phyloP scores from a whole-genome alignment of 2,329 filamentous ascomycete genomes.

The Talaromyces piceae region DNA sequence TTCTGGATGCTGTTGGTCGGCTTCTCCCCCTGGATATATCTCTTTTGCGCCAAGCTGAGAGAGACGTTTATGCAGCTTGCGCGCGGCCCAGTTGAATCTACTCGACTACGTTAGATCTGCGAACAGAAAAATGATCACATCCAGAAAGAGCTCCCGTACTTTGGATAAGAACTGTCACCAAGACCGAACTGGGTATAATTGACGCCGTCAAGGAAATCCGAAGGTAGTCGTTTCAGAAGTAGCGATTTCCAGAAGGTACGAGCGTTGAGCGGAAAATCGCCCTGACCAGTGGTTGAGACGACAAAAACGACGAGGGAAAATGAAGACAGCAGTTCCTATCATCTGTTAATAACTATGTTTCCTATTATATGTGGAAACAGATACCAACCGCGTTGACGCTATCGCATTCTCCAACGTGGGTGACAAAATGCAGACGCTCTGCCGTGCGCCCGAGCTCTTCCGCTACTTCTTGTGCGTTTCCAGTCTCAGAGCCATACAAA shows the following conservation, averaged over 20 bases:
- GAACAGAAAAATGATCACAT: neutral
- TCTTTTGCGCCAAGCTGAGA: slow-evolving; percentile 73
- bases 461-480: slow-evolving; percentile 85
- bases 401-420: slow-evolving; percentile 70
- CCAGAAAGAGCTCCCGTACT: slow-evolving; percentile 47
- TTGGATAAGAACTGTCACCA: slow-evolving; percentile 89
- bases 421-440: slow-evolving; percentile 71
- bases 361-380: neutral
- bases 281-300: slow-evolving; percentile 88
- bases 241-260: slow-evolving; percentile 77
- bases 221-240: slow-evolving; percentile 67
- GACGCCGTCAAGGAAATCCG: slow-evolving; percentile 60
- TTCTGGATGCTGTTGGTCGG: slow-evolving; percentile 88
- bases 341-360: neutral
- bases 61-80: slow-evolving; percentile 79
- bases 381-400: slow-evolving; percentile 59
- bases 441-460: slow-evolving; percentile 69
- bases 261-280: slow-evolving; percentile 81
- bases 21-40: slow-evolving; percentile 73
- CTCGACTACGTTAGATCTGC: neutral
- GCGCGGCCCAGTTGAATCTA: slow-evolving; percentile 87
- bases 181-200: slow-evolving; percentile 82
- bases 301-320: slow-evolving; percentile 56
- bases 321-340: slow-evolving; percentile 26
- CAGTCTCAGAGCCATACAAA: slow-evolving; percentile 90